Evolutionary conservation across 1,139 yeast genomes (phyloP), one percentile per base, ranked within the genome.

Genomic region (Arxiozyma heterogenica): DNA sequence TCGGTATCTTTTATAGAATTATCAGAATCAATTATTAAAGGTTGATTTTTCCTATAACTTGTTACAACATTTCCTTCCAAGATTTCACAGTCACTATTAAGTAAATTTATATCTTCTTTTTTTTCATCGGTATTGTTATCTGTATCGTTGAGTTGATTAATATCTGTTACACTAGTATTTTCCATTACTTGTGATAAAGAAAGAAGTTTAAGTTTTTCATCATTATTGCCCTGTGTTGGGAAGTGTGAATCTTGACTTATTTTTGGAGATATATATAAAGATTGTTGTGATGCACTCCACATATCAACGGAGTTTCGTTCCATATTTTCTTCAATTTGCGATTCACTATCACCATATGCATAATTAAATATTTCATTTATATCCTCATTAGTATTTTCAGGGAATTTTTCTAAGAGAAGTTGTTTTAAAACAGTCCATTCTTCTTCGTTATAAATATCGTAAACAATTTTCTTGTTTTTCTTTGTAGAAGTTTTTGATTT

Each of bases 271-370:
- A 21, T 51, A 9, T 22, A 44, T 5, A 64, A 63, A 7, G 64
- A 63, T 41, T 52, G 50, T 45, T 65, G 68, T 17, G 70, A 65
- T n/a, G 64, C 59, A 43, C 54, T 52, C 70, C 70, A 66, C 25
- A 66, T 54, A 17, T 53, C 51, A 9, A 48, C 50, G 8, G 51
- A 49, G 27, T 34, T 20, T n/a, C 43, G 34, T 4, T 21, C 30
- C 17, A 47, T 55, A 6, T 20, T 20, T 20, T 15, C 27, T 11
- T 22, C n/a, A 18, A 22, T n/a, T 18, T 45, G 21, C 30, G 47
- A 27, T 18, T 54, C 55, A 8, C 51, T 57, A n/a, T 53, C 56
- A 3, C 68, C 68, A 55, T 66, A 64, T 23, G 64, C 47, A 54
- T 61, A 60, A 5, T 53, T 53, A 42, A 61, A 62, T 2, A 64